Evolutionary conservation across 495 filamentous ascomycete species (phyloP).

Genomic region (Aspergillus haitiensis): DNA sequence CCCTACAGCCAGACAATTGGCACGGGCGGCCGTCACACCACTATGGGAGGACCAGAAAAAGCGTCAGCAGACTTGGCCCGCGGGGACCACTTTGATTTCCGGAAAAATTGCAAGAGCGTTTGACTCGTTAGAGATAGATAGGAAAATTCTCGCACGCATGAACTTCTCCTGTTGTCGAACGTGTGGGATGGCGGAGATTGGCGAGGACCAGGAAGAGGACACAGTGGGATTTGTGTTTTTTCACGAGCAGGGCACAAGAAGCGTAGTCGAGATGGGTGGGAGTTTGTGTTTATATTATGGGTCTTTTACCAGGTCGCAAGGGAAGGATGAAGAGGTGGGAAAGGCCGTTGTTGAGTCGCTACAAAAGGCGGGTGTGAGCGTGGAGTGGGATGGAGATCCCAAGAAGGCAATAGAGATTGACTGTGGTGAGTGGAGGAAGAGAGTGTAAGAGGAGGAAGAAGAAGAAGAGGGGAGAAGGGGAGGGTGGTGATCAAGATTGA

Average conservation of each 20-base stretch:
- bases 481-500: background rate
- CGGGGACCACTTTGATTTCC: background rate
- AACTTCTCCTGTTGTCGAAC: background rate
- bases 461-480: background rate
- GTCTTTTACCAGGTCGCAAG: constrained; percentile 5
- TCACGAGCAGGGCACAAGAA: background rate
- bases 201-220: background rate
- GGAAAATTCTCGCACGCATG: background rate
- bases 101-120: background rate
- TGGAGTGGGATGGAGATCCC: background rate
- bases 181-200: background rate
- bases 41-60: background rate
- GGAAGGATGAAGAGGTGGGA: background rate
- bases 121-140: background rate
- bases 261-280: background rate
- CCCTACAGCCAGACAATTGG: background rate
- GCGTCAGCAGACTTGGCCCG: constrained; percentile 1
- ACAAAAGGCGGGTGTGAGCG: background rate
- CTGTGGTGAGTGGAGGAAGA: background rate
- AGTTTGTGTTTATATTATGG: background rate
- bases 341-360: background rate
- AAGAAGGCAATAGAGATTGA: background rate
- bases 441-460: background rate
- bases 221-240: constrained; percentile 4
- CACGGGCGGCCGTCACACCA: background rate